Evolutionary conservation across 1,284 basidiomycete genomes (phyloP).

Genomic region (Phylloboletellus chloephorus): DNA sequence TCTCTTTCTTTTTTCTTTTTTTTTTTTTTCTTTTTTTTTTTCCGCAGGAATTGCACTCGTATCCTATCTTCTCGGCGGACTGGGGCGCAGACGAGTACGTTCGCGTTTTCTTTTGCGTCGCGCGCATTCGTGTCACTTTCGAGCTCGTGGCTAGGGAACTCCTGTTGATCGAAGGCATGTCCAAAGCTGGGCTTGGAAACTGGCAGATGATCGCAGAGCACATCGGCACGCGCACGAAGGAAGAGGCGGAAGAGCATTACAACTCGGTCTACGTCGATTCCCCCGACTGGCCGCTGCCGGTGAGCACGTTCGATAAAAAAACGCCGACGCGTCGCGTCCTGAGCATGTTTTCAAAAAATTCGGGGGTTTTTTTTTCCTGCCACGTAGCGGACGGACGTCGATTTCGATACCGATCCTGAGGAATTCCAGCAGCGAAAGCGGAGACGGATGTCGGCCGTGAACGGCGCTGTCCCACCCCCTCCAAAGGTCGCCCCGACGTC

Average conservation of each 20-base stretch:
- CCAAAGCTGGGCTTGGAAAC: slow-evolving; percentile 89
- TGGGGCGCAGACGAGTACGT: slow-evolving; percentile 97
- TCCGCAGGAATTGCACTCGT: slow-evolving; percentile 84
- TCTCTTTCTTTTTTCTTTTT: too few relatives aligned
- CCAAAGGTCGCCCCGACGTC: slow-evolving; percentile 83
- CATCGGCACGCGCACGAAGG: slow-evolving; percentile 90
- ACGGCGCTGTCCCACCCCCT: slow-evolving; percentile 43
- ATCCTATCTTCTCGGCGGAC: slow-evolving; percentile 91
- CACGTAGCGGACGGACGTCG: slow-evolving; percentile 48
- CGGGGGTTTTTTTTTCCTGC: too few relatives aligned
- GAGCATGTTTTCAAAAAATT: too few relatives aligned
- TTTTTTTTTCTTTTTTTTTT: too few relatives aligned
- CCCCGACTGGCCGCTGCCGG: slow-evolving; percentile 73
- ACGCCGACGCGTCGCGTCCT: too few relatives aligned
- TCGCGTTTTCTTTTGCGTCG: background rate
- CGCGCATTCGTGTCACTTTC: background rate
- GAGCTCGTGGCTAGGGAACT: slow-evolving; percentile 64
- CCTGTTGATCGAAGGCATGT: slow-evolving; percentile 85
- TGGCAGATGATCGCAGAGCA: slow-evolving; percentile 98
- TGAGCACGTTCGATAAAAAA: too few relatives aligned
- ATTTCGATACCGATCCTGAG: slow-evolving; percentile 72
- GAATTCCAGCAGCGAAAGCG: slow-evolving; percentile 87
- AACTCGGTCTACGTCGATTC: slow-evolving; percentile 78
- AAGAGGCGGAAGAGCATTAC: slow-evolving; percentile 94
- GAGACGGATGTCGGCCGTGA: slow-evolving; percentile 70